Conservation (phyloP, 1,284 basidiomycete genomes). For the Meira nashicola region DNA sequence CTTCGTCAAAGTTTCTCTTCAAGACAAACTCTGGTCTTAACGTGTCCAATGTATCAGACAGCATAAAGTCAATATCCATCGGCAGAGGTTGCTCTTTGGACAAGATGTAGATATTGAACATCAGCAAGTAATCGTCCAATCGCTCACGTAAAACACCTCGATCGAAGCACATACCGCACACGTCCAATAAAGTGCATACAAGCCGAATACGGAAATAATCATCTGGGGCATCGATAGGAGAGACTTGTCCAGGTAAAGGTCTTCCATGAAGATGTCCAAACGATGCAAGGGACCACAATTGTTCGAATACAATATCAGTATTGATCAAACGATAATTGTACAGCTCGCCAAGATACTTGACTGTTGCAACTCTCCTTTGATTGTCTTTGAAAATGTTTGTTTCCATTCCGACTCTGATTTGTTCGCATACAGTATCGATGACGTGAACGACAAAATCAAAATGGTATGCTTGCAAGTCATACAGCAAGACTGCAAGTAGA, state of each 20-base stretch:
- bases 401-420: constrained; percentile 82
- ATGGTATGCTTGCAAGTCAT: constrained; percentile 87
- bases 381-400: constrained; percentile 87
- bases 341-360: constrained; percentile 91
- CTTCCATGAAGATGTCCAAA: constrained; percentile 91
- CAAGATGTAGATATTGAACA: constrained; percentile 87
- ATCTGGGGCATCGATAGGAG: constrained; percentile 79
- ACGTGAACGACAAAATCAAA: constrained; percentile 80
- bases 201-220: constrained; percentile 93
- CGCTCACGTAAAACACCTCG: constrained; percentile 83
- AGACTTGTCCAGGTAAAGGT: constrained; percentile 73
- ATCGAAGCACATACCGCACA: constrained; percentile 97
- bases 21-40: constrained; percentile 52
- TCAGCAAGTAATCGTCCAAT: constrained; percentile 82
- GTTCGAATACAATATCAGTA: constrained; percentile 84
- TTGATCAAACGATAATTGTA: constrained; percentile 94
- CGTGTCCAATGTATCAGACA: constrained; percentile 78
- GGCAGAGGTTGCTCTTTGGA: constrained; percentile 76
- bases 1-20: constrained; percentile 73
- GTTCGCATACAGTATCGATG: constrained; percentile 90
- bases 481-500: constrained; percentile 86
- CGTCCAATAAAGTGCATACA: constrained; percentile 85
- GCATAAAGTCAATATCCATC: constrained; percentile 97
- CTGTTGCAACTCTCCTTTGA: constrained; percentile 80
- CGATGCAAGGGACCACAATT: constrained; percentile 87